Conservation (phyloP, 176 grass and related monocot genomes). For the Elymus sibiricus region DNA sequence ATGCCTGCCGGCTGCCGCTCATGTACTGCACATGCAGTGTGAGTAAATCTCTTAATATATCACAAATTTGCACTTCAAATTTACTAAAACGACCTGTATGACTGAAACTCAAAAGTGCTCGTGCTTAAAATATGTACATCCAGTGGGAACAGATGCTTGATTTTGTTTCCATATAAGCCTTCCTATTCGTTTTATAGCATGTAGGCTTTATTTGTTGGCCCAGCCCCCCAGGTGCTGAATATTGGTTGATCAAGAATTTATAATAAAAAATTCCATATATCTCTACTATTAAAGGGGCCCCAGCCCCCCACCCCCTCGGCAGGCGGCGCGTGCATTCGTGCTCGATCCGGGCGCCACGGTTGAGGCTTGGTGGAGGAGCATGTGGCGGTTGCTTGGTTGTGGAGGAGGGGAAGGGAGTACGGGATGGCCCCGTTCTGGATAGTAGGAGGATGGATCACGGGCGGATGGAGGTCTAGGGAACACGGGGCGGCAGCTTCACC, state of each 20-base stretch:
- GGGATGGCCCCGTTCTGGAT: too few species aligned
- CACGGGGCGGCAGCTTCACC: too few species aligned
- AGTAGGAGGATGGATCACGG: too few species aligned
- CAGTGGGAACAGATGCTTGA: not conserved
- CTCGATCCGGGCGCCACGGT: too few species aligned
- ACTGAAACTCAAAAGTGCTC: not conserved
- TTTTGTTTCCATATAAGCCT: not conserved
- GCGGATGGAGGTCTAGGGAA: too few species aligned
- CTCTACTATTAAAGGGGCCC: too few species aligned
- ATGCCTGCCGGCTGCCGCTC: not conserved
- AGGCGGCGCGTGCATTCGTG: too few species aligned
- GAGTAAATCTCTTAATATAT: not conserved
- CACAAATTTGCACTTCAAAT: not conserved
- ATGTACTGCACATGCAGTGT: not conserved
- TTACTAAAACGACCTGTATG: not conserved
- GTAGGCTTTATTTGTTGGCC: not conserved
- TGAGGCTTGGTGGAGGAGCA: too few species aligned
- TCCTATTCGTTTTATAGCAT: not conserved
- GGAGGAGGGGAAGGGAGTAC: too few species aligned
- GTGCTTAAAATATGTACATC: not conserved
- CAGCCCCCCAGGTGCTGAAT: not conserved
- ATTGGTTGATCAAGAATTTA: conserved; percentile 2
- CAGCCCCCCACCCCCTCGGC: too few species aligned
- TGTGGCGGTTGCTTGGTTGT: too few species aligned
- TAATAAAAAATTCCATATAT: not conserved